Base-by-base conservation (phyloP, 2,329 filamentous ascomycete genomes). In the Diaporthe ampelina region DNA sequence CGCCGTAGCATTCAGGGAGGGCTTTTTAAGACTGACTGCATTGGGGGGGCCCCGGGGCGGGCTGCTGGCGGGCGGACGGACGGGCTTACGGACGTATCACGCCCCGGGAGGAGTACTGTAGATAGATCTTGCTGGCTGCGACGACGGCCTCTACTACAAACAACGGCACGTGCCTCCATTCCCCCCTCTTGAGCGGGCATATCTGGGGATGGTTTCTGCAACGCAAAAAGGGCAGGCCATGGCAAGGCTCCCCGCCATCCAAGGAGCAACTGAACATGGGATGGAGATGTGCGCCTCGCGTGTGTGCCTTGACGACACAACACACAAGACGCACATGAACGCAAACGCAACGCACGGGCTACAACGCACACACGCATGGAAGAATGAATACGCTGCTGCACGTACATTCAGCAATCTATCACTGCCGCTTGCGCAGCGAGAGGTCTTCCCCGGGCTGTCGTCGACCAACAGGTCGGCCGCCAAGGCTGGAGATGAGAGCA, bases 281-380 rank as follows among this genome's bases (percentile, higher is more conserved):
- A 65, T 50, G 59, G 59, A 63, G 21, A 59, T 59, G 57, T 59
- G 35, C 35, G 57, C 57, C 52, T 56, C 56, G 56, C 21, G 26
- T 59, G 57, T 43, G 59, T 19, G 59, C 58, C 37, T 45, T 45
- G 37, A 35, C 21, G 54, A 29, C 29, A 57, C 29, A 26, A 29
- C 26, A 57, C 26, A 21, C 54, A 61, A 3, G 32, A 59, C 32
- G 37, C 32, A 21, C 32, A 37, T 26, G 24, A 11, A 10, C 21
- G 24, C 48, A n/a, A 7, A 17, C 13, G 32, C 26, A 26, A 52
- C 26, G 24, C 26, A 32, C 54, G 40, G 35, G 8, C 37, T 40
- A 15, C 13, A 40, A 40, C 37, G 37, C 57, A 40, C 56, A 58
- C 32, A 4, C 32, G n/a, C 56, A 58, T 32, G 21, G 13, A 43